Base-by-base conservation (phyloP, 768 basidiomycete species). In the Pisolithus marmoratus region DNA sequence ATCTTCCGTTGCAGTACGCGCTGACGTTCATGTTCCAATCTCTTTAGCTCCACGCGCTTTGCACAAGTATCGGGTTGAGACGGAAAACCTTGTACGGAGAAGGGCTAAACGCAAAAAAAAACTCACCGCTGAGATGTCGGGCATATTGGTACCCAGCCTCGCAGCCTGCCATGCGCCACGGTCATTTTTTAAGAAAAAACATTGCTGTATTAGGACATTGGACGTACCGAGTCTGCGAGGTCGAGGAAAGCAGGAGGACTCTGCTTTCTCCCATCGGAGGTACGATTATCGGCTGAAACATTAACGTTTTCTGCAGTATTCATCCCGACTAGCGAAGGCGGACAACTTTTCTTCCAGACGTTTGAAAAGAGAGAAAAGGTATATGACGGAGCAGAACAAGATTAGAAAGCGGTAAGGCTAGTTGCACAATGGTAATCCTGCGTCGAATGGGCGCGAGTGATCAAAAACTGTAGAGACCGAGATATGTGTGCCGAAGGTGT, bases 161-260 rank as follows among this genome's bases (percentile, higher is more conserved):
- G 87, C 87, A 68, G 86, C 83, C 90, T 90, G 62, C 52, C 27
- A 6, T 36, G 38, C 26, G 53, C 46, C 27, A 56, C 19, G 20
- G 46, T 41, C 17, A 48, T 41, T 56, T 54, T 43, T 49, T 41
- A 46, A 46, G 50, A 36, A 34, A 49, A 52, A 52, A 51, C 49
- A 41, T 7, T 7, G 50, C 14, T 55, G 54, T 54, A 41, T 51
- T 46, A 50, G 14, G 15, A 14, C 2, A 5, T 8, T 15, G 38
- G 51, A 80, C 89, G 63, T 68, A 93, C 91, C 60, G 91, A 92
- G 73, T 94, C 91, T 54, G 91, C 91, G 62, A 94, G 83, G 77
- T 94, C 91, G 72, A 94, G 77, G 73, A 94, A 94, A 52, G 91
- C 91, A 57, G 91, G 89, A 19, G 91, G 90, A 70, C 86, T 92